These are phyloP conservation scores for Leptosphaerulina australis DNA, from an alignment of 2,329 filamentous ascomycete species.

Conservation along the genomic window DNA sequence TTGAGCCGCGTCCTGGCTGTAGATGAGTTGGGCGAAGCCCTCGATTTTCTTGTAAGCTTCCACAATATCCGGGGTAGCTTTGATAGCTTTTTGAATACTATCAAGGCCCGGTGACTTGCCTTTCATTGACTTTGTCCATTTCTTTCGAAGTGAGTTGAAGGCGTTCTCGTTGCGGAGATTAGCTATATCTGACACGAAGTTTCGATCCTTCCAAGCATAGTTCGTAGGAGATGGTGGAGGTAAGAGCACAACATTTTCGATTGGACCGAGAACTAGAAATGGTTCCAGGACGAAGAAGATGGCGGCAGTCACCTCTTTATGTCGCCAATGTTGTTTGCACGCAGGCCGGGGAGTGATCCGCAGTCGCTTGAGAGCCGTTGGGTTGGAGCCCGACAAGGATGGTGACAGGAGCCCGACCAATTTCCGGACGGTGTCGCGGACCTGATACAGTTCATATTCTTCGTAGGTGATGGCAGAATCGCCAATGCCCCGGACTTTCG, in stretches of 20 bases:
- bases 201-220: background rate
- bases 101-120: no score
- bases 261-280: constrained; percentile 4
- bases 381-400: background rate
- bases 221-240: background rate
- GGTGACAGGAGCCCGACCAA: background rate
- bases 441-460: constrained; percentile 13
- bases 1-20: background rate
- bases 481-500: background rate
- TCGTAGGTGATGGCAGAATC: background rate
- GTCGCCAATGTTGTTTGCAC: background rate
- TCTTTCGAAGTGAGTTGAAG: background rate
- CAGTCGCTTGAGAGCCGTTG: background rate
- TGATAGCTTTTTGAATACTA: background rate
- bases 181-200: background rate
- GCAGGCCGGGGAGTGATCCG: background rate
- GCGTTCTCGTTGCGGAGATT: background rate
- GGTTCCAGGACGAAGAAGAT: constrained; percentile 17
- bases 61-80: background rate
- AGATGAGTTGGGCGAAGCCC: constrained; percentile 2
- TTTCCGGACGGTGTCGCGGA: constrained; percentile 15
- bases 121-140: constrained; percentile 1
- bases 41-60: constrained; percentile 9
- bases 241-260: background rate
- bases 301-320: constrained; percentile 12